Evolutionary conservation across 805 yeast genomes (phyloP).

Genomic region (Wickerhamomyces ciferrii): DNA sequence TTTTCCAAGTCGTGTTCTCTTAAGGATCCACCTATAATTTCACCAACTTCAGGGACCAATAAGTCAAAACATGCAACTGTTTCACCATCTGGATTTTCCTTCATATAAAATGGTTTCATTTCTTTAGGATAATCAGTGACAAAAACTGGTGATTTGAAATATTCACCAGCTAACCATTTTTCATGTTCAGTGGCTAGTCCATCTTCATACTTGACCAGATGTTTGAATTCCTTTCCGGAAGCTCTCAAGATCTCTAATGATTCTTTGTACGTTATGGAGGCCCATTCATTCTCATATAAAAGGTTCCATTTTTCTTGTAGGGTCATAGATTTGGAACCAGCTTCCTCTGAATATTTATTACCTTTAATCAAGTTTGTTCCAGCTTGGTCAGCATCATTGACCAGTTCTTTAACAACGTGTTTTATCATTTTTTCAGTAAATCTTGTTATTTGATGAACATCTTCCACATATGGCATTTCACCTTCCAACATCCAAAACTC

Average conservation of each 20-base stretch:
- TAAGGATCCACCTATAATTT: constrained; percentile 88
- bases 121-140: constrained; percentile 80
- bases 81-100: constrained; percentile 33
- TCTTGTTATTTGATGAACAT: constrained; percentile 53
- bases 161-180: constrained; percentile 74
- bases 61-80: constrained; percentile 92
- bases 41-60: constrained; percentile 88
- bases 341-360: constrained; percentile 33
- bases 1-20: constrained; percentile 64
- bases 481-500: constrained; percentile 99
- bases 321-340: constrained; percentile 26
- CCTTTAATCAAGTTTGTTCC: constrained; percentile 22
- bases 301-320: constrained; percentile 49
- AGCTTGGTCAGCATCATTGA: constrained; percentile 19
- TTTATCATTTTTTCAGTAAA: constrained; percentile 72
- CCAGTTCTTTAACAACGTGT: constrained; percentile 31
- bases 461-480: constrained; percentile 65
- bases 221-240: constrained; percentile 29
- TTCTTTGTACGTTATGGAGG: constrained; percentile 64
- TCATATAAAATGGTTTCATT: constrained; percentile 93
- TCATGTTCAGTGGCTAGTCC: constrained; percentile 82
- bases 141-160: constrained; percentile 73
- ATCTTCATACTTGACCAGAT: constrained; percentile 62
- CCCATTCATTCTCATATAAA: constrained; percentile 52
- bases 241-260: constrained; percentile 54